phyloP scores from a whole-genome alignment of 2,329 filamentous ascomycete genomes.

The Biscogniauxia mediterranea region DNA sequence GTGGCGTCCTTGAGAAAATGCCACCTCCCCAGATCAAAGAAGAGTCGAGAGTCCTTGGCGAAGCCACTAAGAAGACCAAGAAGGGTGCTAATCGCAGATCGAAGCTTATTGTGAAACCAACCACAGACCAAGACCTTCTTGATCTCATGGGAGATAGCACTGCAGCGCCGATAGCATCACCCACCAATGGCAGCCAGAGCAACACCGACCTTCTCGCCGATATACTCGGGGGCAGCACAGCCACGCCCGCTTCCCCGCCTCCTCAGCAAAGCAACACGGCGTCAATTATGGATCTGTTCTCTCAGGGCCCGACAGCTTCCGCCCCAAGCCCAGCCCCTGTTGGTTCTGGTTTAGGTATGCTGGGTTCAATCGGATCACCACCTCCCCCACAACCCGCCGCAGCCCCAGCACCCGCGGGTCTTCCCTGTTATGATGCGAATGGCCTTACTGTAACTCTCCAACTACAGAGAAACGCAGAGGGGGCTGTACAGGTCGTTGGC shows the following conservation, averaged over 20 bases:
- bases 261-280: slow-evolving; percentile 57
- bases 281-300: slow-evolving; percentile 91
- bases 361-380: slow-evolving; percentile 50
- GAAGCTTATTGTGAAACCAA: slow-evolving; percentile 69
- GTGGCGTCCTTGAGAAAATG: slow-evolving; percentile 95
- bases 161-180: slow-evolving; percentile 58
- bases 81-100: slow-evolving; percentile 71
- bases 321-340: slow-evolving; percentile 46
- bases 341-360: slow-evolving; percentile 47
- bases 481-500: slow-evolving; percentile 76
- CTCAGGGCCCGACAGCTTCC: slow-evolving; percentile 39
- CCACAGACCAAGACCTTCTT: slow-evolving; percentile 83
- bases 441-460: slow-evolving; percentile 78
- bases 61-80: slow-evolving; percentile 68
- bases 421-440: slow-evolving; percentile 83
- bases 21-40: slow-evolving; percentile 95
- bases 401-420: slow-evolving; percentile 47
- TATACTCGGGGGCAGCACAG: slow-evolving; percentile 72
- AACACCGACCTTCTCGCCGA: slow-evolving; percentile 88
- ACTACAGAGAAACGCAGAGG: slow-evolving; percentile 78
- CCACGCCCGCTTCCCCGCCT: slow-evolving; percentile 52
- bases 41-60: slow-evolving; percentile 85
- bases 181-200: slow-evolving; percentile 58
- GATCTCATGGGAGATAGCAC: slow-evolving; percentile 83
- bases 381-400: slow-evolving; percentile 44